Percentiles rank a stretch among this genome's conserved stretches.
phyloP scores from a whole-genome alignment of 179 eudicot species.

The Amaranthus tricolor region DNA sequence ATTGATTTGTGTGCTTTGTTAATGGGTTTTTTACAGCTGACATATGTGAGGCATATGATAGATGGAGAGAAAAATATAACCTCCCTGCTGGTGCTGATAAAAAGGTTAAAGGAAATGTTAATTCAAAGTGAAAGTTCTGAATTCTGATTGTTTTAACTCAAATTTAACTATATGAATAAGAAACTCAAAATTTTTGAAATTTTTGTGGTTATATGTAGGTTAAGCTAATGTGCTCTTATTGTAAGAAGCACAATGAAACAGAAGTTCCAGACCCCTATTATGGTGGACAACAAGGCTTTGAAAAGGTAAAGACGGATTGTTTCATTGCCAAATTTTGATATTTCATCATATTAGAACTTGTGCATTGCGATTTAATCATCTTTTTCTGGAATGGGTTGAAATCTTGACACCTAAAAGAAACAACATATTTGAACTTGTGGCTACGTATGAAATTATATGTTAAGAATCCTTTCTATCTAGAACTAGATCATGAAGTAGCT shows the following conservation, averaged over 20 bases:
- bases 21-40: constrained; percentile 47
- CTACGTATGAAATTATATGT: neutral
- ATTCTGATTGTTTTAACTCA: neutral
- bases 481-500: neutral
- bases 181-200: neutral
- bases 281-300: constrained; percentile 90
- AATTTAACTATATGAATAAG: constrained; percentile 4
- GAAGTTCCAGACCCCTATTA: constrained; percentile 98
- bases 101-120: constrained; percentile 44
- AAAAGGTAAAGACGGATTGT: constrained; percentile 54
- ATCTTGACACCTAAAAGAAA: neutral
- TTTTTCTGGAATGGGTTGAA: neutral
- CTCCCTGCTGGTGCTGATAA: constrained; percentile 74
- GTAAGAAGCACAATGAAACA: constrained; percentile 81
- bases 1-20: constrained; percentile 6
- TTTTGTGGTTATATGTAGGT: constrained; percentile 44
- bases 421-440: neutral
- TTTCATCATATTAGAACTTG: neutral
- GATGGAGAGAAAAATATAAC: constrained; percentile 65
- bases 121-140: neutral
- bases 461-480: neutral
- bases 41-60: constrained; percentile 67
- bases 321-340: neutral
- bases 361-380: neutral
- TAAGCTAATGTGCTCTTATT: constrained; percentile 83